These are phyloP conservation scores for Limonium bicolor DNA, from an alignment of 148 eudicot genomes.

Conservation along the genomic window DNA sequence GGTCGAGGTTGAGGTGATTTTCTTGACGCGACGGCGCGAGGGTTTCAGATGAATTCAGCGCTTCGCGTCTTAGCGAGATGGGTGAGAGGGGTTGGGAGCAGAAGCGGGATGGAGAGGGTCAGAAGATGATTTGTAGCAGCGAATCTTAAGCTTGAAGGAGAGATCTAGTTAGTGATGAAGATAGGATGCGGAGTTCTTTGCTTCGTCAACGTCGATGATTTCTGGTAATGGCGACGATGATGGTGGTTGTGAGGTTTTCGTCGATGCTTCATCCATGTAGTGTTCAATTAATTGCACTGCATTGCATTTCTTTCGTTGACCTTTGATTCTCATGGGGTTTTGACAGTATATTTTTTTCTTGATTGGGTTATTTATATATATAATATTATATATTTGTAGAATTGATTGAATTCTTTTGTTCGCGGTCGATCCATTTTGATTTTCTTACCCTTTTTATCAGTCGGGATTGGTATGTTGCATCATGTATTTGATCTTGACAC, in stretches of 20 bases:
- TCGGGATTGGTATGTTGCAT: too few relatives aligned
- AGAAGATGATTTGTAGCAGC: slow-evolving; percentile 81
- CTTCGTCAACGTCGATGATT: too few relatives aligned
- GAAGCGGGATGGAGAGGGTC: slow-evolving; percentile 52
- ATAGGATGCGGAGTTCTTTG: slow-evolving; percentile 58
- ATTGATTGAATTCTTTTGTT: slow-evolving; percentile 32
- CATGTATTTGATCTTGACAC: too few relatives aligned
- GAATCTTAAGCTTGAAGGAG: slow-evolving; percentile 61
- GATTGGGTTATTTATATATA: slow-evolving; percentile 14
- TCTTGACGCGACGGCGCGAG: slow-evolving; percentile 75
- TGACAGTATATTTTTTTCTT: background rate
- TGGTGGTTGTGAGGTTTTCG: slow-evolving; percentile 65
- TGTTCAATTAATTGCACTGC: background rate
- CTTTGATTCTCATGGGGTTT: too few relatives aligned
- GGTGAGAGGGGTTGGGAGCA: slow-evolving; percentile 28
- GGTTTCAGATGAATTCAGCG: slow-evolving; percentile 46
- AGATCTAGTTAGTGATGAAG: slow-evolving; percentile 54
- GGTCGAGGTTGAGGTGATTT: slow-evolving; percentile 73
- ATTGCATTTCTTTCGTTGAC: too few relatives aligned
- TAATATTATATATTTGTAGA: too few relatives aligned
- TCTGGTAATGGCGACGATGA: slow-evolving; percentile 82
- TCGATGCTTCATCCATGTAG: slow-evolving; percentile 64
- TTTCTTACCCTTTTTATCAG: too few relatives aligned
- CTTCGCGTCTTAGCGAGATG: slow-evolving; percentile 46
- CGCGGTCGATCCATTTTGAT: too few relatives aligned